These are phyloP conservation scores for Phalaenopsis aphrodite DNA, from an alignment of 106 monocot genomes.

Conservation along the genomic window DNA sequence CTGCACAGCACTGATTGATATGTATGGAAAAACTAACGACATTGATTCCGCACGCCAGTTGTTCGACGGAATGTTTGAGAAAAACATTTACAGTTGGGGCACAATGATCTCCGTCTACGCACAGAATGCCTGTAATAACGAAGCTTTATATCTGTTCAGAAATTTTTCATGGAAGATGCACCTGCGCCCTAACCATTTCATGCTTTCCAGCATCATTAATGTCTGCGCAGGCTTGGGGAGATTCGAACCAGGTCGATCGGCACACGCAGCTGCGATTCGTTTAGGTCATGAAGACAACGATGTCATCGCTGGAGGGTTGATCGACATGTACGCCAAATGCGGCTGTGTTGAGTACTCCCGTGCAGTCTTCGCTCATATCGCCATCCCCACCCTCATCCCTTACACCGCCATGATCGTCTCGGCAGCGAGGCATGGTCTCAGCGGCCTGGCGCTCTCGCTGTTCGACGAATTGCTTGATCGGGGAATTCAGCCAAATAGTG, in stretches of 20 bases:
- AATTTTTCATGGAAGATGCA: slow-evolving; percentile 16
- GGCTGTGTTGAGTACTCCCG: slow-evolving; percentile 46
- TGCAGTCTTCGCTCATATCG: slow-evolving; percentile 48
- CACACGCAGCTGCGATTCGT: slow-evolving; percentile 44
- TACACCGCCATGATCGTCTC: slow-evolving; percentile 71
- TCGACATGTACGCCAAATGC: slow-evolving; percentile 92
- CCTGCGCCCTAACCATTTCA: slow-evolving; percentile 61
- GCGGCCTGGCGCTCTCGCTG: slow-evolving; percentile 19
- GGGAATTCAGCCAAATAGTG: slow-evolving; percentile 51
- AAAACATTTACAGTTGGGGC: slow-evolving; percentile 62
- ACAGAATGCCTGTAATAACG: slow-evolving; percentile 40
- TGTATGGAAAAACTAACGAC: slow-evolving; percentile 49
- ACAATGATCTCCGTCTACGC: slow-evolving; percentile 59
- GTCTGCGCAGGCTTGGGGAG: slow-evolving; percentile 60
- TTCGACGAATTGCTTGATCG: slow-evolving; percentile 48
- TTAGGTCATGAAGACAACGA: slow-evolving; percentile 41
- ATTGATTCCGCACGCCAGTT: slow-evolving; percentile 31
- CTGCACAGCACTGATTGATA: slow-evolving; percentile 46
- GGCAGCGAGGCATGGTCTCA: slow-evolving; percentile 50
- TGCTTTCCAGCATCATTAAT: slow-evolving; percentile 56
- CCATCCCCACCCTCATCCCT: slow-evolving; percentile 32
- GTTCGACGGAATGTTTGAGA: slow-evolving; percentile 39
- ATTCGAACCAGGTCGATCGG: slow-evolving; percentile 44
- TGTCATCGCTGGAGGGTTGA: slow-evolving; percentile 46
- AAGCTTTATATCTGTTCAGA: slow-evolving; percentile 45